These are phyloP conservation scores for Arabis alpina DNA, from an alignment of 345 rosid species.

Conservation along the genomic window DNA sequence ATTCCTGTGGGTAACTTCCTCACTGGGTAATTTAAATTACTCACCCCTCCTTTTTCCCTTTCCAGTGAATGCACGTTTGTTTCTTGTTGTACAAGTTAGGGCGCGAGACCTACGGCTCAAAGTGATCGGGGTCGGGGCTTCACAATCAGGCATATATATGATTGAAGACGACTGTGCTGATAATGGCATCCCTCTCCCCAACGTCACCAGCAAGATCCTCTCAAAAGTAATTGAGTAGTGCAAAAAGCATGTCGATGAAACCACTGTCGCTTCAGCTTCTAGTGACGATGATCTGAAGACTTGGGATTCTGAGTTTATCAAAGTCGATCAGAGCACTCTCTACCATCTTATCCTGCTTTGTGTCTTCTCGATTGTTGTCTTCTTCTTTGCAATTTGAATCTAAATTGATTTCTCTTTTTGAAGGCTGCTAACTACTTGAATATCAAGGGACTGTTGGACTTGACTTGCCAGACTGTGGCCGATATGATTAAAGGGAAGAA, in stretches of 20 bases:
- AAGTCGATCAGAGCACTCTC: conserved; percentile 58
- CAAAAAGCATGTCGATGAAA: conserved; percentile 54
- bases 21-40: no score
- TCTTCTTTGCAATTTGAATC: no score
- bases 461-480: conserved; percentile 69
- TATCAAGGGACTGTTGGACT: conserved; percentile 62
- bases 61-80: no score
- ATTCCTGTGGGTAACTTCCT: no score
- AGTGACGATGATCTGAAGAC: conserved; percentile 41
- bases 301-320: conserved; percentile 60
- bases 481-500: conserved; percentile 76
- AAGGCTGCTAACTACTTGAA: conserved; percentile 69
- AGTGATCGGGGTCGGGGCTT: no score
- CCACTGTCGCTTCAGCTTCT: not conserved
- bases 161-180: conserved; percentile 63
- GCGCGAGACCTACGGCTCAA: no score
- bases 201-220: conserved; percentile 59
- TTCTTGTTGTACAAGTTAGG: no score
- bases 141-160: conserved; percentile 64
- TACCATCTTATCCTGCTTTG: conserved; percentile 64
- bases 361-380: not conserved
- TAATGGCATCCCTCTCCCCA: conserved; percentile 59
- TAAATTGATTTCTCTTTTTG: no score
- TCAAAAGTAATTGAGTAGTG: conserved; percentile 65
- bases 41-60: no score